Evolutionary conservation across 768 basidiomycete genomes (phyloP).

Genomic region (Imleria badia): DNA sequence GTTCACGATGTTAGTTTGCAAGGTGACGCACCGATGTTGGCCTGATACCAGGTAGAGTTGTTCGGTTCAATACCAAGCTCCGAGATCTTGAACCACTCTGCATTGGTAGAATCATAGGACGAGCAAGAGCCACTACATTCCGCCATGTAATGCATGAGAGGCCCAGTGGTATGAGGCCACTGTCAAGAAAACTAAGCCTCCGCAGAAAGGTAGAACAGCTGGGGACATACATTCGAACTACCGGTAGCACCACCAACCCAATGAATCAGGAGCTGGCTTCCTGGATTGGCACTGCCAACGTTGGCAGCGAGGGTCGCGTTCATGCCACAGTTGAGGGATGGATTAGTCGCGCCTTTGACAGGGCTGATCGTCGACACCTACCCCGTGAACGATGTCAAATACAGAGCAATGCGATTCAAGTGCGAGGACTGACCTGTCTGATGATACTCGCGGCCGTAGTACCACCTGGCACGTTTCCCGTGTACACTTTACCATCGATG

Average conservation of each 20-base stretch:
- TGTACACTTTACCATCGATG: constrained; percentile 29
- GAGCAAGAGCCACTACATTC: constrained; percentile 56
- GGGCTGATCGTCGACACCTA: constrained; percentile 41
- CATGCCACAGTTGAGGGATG: constrained; percentile 59
- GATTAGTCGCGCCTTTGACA: constrained; percentile 57
- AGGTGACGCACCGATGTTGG: constrained; percentile 43
- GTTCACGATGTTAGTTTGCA: neutral
- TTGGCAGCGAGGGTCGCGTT: constrained; percentile 48
- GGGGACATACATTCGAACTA: constrained; percentile 31
- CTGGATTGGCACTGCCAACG: constrained; percentile 59
- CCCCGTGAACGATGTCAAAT: neutral
- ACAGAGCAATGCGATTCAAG: neutral
- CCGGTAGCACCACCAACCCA: constrained; percentile 51
- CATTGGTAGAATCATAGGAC: constrained; percentile 54
- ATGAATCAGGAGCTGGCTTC: constrained; percentile 49
- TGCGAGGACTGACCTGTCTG: constrained; percentile 34
- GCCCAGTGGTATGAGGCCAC: constrained; percentile 63
- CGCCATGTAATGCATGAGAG: constrained; percentile 74
- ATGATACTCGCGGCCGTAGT: constrained; percentile 39
- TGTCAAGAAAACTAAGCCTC: constrained; percentile 11
- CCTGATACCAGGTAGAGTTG: constrained; percentile 48
- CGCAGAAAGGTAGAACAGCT: no score
- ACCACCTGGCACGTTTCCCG: constrained; percentile 34
- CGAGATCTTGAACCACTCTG: constrained; percentile 75
- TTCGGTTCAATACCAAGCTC: constrained; percentile 44